These are phyloP conservation scores for Prillingera fragicola DNA, from an alignment of 1,284 basidiomycete genomes.

Conservation along the genomic window DNA sequence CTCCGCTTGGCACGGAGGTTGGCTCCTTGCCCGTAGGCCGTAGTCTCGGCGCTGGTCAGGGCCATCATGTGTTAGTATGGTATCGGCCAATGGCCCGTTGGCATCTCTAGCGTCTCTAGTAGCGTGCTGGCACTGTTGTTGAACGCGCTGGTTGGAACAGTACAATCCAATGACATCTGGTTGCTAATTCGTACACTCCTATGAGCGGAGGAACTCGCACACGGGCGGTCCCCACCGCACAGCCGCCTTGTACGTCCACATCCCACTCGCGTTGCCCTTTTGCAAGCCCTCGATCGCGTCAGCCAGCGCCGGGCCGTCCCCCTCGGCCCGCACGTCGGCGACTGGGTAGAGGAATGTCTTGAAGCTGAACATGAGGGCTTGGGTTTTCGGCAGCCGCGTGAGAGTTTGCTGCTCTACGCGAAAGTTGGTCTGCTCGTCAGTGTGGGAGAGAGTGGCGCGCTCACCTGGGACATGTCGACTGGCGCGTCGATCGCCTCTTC, in stretches of 20 bases:
- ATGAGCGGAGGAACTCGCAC: slow-evolving; percentile 7
- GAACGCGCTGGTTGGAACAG: too few species aligned
- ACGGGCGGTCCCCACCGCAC: slow-evolving; percentile 11
- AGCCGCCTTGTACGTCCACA: slow-evolving; percentile 16
- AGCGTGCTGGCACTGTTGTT: too few species aligned
- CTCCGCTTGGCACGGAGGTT: too few species aligned
- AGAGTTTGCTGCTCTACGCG: slow-evolving; percentile 15
- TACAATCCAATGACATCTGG: too few species aligned
- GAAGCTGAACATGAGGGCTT: slow-evolving; percentile 13
- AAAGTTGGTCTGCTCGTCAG: slow-evolving; percentile 6
- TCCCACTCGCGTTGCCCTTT: slow-evolving; percentile 16
- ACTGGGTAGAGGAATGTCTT: slow-evolving; percentile 15
- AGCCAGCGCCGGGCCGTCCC: slow-evolving; percentile 5
- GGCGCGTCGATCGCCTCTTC: not conserved
- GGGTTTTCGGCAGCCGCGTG: slow-evolving; percentile 6
- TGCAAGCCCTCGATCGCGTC: slow-evolving; percentile 15
- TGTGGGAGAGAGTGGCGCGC: too few species aligned
- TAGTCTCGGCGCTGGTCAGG: too few species aligned
- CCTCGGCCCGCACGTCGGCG: slow-evolving; percentile 9
- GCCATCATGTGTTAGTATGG: too few species aligned
- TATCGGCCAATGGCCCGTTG: too few species aligned
- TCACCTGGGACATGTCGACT: slow-evolving; percentile 5
- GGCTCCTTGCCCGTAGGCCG: too few species aligned
- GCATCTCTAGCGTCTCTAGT: too few species aligned
- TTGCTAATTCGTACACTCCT: too few species aligned